Evolutionary conservation across 768 basidiomycete species (phyloP).

Genomic region (Lactarius evosmus): DNA sequence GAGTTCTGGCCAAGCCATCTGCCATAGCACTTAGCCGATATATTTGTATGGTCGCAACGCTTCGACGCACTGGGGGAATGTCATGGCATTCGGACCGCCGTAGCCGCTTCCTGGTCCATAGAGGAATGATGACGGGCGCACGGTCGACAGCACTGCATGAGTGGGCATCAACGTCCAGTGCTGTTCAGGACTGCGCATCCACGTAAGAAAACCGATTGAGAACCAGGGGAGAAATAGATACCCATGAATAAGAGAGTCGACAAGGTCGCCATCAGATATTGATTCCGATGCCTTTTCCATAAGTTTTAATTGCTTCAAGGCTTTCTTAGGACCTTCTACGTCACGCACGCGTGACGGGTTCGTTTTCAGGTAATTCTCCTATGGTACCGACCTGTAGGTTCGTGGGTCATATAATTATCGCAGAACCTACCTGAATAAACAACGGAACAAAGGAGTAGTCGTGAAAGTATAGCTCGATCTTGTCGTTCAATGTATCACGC

Average conservation of each 20-base stretch:
- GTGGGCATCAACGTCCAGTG: constrained; percentile 95
- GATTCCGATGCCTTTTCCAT: constrained; percentile 88
- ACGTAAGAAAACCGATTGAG: not conserved
- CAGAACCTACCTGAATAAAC: constrained; percentile 78
- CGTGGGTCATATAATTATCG: not conserved
- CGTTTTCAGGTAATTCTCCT: constrained; percentile 95
- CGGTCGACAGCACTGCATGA: constrained; percentile 87
- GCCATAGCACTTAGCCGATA: constrained; percentile 14
- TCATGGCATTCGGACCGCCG: constrained; percentile 61
- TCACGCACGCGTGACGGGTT: constrained; percentile 61
- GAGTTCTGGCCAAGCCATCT: constrained; percentile 99
- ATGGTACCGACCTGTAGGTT: constrained; percentile 1
- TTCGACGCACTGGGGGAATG: constrained; percentile 79
- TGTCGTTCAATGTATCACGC: constrained; percentile 79
- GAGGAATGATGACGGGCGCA: constrained; percentile 79
- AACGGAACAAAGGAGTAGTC: constrained; percentile 92
- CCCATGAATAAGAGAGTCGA: constrained; percentile 94
- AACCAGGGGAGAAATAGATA: constrained; percentile 35
- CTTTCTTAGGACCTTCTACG: constrained; percentile 58
- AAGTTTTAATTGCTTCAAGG: constrained; percentile 69
- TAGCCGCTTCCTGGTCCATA: constrained; percentile 72
- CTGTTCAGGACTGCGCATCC: constrained; percentile 68
- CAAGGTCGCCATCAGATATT: constrained; percentile 92
- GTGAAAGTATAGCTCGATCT: constrained; percentile 96
- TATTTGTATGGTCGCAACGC: too few species aligned